Evolutionary conservation across 2,329 filamentous ascomycete genomes (phyloP).

Genomic region (Alternaria sp.): DNA sequence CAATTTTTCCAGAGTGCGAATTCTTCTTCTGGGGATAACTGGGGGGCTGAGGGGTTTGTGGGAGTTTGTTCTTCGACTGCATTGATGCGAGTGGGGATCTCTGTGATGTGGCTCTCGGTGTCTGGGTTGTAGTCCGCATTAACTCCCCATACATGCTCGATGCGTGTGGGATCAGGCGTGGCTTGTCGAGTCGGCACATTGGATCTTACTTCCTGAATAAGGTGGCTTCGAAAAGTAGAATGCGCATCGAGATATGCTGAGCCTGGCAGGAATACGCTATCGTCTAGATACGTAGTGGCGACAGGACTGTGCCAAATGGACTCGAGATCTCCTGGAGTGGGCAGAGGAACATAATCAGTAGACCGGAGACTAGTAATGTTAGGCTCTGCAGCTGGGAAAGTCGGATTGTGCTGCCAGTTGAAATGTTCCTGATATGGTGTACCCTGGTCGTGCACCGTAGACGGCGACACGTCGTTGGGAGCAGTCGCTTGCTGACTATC

Average conservation of each 20-base stretch:
- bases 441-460: background rate
- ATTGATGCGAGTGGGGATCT: background rate
- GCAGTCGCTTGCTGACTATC: background rate
- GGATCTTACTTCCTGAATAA: slow-evolving; percentile 26
- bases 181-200: slow-evolving; percentile 18
- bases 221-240: slow-evolving; percentile 26
- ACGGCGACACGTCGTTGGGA: background rate
- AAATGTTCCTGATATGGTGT: background rate
- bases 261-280: slow-evolving; percentile 24
- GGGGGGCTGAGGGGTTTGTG: background rate
- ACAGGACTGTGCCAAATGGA: slow-evolving; percentile 9
- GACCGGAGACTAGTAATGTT: background rate
- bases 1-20: slow-evolving; percentile 51
- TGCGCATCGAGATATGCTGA: slow-evolving; percentile 31
- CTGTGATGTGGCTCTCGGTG: background rate
- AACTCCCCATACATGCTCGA: background rate
- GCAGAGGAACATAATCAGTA: background rate
- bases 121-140: background rate
- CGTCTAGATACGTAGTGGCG: slow-evolving; percentile 12
- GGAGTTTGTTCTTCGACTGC: background rate
- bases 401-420: background rate
- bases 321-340: background rate
- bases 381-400: background rate
- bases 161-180: slow-evolving; percentile 13
- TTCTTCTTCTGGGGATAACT: slow-evolving; percentile 22